Percentiles rank a stretch among this genome's conserved stretches.
phyloP scores from a whole-genome alignment of 169 alveolate species.

The Eimeria necatrix region DNA sequence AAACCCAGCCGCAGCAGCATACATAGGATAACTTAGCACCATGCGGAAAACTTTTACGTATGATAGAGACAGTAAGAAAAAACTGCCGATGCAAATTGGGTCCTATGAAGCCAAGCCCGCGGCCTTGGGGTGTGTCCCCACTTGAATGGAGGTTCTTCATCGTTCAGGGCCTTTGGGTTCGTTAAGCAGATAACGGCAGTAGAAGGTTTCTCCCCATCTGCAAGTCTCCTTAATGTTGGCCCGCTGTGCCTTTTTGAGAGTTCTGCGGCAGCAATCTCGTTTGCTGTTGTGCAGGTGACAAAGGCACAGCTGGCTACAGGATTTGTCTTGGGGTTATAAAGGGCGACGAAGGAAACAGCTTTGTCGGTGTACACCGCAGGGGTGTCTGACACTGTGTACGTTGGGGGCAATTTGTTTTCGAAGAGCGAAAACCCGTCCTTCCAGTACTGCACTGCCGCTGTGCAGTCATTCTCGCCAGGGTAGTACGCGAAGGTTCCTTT shows the following conservation, averaged over 20 bases:
- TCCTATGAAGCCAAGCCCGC: no score
- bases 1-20: no score
- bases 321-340: conserved; percentile 49
- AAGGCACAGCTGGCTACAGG: conserved; percentile 18
- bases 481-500: conserved; percentile 49
- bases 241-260: no score
- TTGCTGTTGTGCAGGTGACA: conserved; percentile 15
- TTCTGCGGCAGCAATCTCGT: no score
- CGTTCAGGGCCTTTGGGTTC: conserved; percentile 34
- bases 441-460: conserved; percentile 61
- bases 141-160: conserved; percentile 60
- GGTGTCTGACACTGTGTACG: background rate
- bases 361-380: background rate
- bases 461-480: background rate
- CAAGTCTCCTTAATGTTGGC: no score
- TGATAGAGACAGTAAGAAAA: no score
- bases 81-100: no score
- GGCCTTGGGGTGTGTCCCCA: no score
- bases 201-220: background rate
- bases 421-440: conserved; percentile 9
- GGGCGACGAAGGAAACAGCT: conserved; percentile 68
- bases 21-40: no score
- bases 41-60: no score
- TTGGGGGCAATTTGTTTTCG: background rate
- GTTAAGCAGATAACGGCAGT: conserved; percentile 37